Percentiles rank a stretch among this genome's conserved stretches.
Conservation (phyloP, 768 basidiomycete species). For the Collybia sp. region DNA sequence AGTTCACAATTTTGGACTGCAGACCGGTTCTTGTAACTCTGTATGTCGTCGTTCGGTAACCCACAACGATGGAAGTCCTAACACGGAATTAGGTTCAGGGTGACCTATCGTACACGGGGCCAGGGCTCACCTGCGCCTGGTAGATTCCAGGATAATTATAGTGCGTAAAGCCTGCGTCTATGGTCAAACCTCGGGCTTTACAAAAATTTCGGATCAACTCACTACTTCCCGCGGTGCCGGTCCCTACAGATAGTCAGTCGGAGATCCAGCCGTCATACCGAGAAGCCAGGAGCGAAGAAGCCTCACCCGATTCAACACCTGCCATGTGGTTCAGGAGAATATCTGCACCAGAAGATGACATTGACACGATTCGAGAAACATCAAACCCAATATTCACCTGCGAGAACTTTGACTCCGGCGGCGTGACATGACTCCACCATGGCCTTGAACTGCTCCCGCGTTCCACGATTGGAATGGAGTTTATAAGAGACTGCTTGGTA, state of each 20-base stretch:
- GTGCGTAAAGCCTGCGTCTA: constrained; percentile 41
- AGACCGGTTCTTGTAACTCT: constrained; percentile 41
- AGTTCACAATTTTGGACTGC: constrained; percentile 55
- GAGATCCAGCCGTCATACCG: too few species aligned
- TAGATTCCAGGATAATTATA: constrained; percentile 45
- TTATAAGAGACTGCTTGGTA: constrained; percentile 64
- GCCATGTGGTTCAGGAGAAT: constrained; percentile 63
- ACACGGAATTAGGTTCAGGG: neutral
- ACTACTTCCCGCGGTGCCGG: too few species aligned
- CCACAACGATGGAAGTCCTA: constrained; percentile 41
- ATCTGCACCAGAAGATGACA: constrained; percentile 17
- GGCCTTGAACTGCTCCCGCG: constrained; percentile 40
- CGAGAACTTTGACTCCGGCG: constrained; percentile 53
- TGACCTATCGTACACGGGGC: neutral
- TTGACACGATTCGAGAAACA: neutral
- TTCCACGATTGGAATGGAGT: constrained; percentile 57
- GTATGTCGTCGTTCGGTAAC: constrained; percentile 43
- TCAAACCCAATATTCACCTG: constrained; percentile 22
- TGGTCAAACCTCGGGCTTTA: constrained; percentile 27
- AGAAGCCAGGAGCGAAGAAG: too few species aligned
- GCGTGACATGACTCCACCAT: constrained; percentile 45
- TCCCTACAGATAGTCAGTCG: too few species aligned
- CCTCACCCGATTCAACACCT: constrained; percentile 32
- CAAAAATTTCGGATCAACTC: too few species aligned
- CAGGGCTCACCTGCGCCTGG: constrained; percentile 27